Conservation (phyloP, 2,329 filamentous ascomycete species). For the Exophiala xenobiotica region DNA sequence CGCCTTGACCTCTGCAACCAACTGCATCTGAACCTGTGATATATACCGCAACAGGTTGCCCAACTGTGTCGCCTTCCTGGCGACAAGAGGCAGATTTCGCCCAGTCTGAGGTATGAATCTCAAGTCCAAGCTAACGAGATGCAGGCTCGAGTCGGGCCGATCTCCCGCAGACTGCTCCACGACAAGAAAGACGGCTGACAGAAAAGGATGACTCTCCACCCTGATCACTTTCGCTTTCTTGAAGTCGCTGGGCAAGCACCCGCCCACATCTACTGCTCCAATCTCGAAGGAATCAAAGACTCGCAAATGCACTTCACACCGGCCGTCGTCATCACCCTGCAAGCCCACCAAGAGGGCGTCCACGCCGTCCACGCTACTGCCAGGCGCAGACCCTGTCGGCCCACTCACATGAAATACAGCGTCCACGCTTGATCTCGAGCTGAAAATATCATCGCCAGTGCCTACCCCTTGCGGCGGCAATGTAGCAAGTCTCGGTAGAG, state of each 20-base stretch:
- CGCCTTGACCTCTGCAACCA: constrained; percentile 79
- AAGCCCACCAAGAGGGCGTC: constrained; percentile 71
- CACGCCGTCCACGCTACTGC: constrained; percentile 36
- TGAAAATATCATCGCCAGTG: constrained; percentile 61
- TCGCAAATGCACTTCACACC: constrained; percentile 62
- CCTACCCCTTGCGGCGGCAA: constrained; percentile 62
- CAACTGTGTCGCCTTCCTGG: constrained; percentile 81
- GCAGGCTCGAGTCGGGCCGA: constrained; percentile 37
- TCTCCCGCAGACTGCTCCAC: constrained; percentile 32
- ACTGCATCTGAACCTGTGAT: constrained; percentile 73
- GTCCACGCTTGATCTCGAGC: constrained; percentile 67
- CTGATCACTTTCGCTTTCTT: constrained; percentile 45
- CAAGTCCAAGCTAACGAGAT: constrained; percentile 77
- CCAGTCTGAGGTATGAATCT: constrained; percentile 72
- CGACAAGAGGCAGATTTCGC: constrained; percentile 75
- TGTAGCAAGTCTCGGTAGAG: constrained; percentile 73
- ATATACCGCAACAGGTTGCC: constrained; percentile 86
- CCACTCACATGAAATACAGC: constrained; percentile 60
- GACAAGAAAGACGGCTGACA: constrained; percentile 76
- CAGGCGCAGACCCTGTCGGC: not conserved
- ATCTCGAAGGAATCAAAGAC: constrained; percentile 86
- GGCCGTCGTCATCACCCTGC: constrained; percentile 48
- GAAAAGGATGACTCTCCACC: constrained; percentile 70
- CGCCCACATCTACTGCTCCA: constrained; percentile 60
- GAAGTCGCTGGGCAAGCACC: constrained; percentile 44